phyloP scores from a whole-genome alignment of 2,329 filamentous ascomycete genomes.

The Fusarium miscanthi region DNA sequence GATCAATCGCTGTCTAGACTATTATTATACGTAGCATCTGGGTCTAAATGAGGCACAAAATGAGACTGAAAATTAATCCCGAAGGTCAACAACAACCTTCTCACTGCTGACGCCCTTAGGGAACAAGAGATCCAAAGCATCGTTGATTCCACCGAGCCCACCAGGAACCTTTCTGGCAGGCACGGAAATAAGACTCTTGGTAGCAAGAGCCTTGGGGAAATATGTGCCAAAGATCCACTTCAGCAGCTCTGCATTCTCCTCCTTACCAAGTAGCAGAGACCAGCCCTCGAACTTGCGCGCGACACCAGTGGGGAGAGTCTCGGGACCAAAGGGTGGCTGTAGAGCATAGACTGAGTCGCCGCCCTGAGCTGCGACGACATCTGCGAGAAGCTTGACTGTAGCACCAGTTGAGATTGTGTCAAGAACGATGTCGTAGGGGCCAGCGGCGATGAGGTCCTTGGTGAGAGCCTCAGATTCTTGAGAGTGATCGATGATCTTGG shows the following conservation, averaged over 20 bases:
- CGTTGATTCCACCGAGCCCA: slow-evolving; percentile 24
- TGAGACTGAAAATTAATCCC: background rate
- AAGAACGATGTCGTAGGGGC: slow-evolving; percentile 23
- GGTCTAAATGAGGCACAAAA: background rate
- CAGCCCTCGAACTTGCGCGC: slow-evolving; percentile 33
- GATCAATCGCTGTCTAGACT: background rate
- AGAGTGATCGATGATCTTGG: slow-evolving; percentile 13
- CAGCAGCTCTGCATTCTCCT: slow-evolving; percentile 22
- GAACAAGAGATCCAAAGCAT: slow-evolving; percentile 22
- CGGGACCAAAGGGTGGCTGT: slow-evolving; percentile 27
- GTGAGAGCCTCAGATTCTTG: background rate
- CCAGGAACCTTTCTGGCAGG: slow-evolving; percentile 24
- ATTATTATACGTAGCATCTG: background rate
- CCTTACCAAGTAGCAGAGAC: slow-evolving; percentile 33
- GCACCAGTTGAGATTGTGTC: slow-evolving; percentile 30
- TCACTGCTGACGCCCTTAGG: slow-evolving; percentile 32
- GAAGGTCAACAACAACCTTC: slow-evolving; percentile 34
- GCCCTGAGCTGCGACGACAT: slow-evolving; percentile 24
- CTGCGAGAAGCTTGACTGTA: slow-evolving; percentile 26
- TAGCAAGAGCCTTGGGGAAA: slow-evolving; percentile 23
- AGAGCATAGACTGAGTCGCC: slow-evolving; percentile 30
- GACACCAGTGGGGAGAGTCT: slow-evolving; percentile 23
- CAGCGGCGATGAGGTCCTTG: slow-evolving; percentile 10
- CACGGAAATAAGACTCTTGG: slow-evolving; percentile 15
- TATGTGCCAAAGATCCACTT: slow-evolving; percentile 34